Base-by-base conservation (phyloP, 768 basidiomycete genomes). In the Leccinum obscurum region DNA sequence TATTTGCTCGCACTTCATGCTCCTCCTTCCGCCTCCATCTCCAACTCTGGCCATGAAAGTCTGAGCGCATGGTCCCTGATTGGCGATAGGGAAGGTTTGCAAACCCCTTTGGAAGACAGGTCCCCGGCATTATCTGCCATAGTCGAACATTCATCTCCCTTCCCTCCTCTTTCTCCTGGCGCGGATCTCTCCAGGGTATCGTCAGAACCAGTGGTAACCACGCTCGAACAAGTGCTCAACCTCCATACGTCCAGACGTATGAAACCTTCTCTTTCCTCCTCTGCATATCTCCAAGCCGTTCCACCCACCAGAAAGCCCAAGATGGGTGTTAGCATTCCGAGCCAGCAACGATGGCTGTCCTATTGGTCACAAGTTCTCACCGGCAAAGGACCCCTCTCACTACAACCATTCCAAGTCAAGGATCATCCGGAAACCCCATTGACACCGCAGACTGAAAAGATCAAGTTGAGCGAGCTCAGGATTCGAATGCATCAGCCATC, bases 241-340 rank as follows among this genome's bases (percentile, higher is more conserved):
- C 77, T 92, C 17, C 90, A 92, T 69, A 89, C 88, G 1, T 77
- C 85, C 0, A 80, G 82, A 44, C 81, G 88, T 15, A 92, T 91
- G 88, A 89, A 86, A 60, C 58, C 63, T 34, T 44, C 59, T 11
- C 34, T 53, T 35, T 39, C 32, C 17, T 8, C 28, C 50, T 55
- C 61, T 22, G 46, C 55, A 41, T 22, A 50, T 22, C 57, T 32
- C 13, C 35, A 55, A 11, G 39, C 52, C 74, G 72, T 22, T 58
- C 70, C 7, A 62, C 66, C 41, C 30, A 9, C 67, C 65, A 46
- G 70, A 72, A 64, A 77, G 75, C 60, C 57, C 62, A 62, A 79
- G 77, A 68, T 85, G 82, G 88, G 88, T 11, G 87, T 92, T 48
- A 89, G 86, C 62, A 93, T 93, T 64, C 88, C 92, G 0, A 89